phyloP scores from a whole-genome alignment of 768 basidiomycete species.

The Megacollybia marginata region DNA sequence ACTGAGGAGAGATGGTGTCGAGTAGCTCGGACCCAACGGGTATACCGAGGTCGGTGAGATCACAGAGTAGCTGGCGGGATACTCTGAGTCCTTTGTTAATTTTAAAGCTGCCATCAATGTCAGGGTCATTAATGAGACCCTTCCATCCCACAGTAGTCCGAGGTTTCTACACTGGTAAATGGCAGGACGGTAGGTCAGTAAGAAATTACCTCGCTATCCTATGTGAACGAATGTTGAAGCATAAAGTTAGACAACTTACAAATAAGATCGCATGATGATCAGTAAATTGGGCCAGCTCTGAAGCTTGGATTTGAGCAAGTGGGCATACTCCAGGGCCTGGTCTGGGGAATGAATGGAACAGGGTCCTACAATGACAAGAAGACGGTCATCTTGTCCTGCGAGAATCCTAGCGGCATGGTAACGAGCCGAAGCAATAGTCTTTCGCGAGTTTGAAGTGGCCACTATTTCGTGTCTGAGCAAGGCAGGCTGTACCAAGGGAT shows the following conservation, averaged over 20 bases:
- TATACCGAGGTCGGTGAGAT: conserved; percentile 82
- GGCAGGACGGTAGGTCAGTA: background rate
- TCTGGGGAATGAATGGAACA: conserved; percentile 90
- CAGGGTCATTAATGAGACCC: conserved; percentile 85
- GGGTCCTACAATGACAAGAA: conserved; percentile 91
- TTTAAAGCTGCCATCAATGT: conserved; percentile 88
- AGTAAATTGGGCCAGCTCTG: conserved; percentile 67
- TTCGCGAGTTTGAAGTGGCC: conserved; percentile 54
- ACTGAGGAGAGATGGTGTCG: conserved; percentile 79
- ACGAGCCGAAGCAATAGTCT: conserved; percentile 75
- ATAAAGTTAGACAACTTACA: conserved; percentile 46
- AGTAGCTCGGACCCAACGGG: conserved; percentile 94
- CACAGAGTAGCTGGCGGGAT: conserved; percentile 83
- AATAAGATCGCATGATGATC: conserved; percentile 96
- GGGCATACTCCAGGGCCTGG: conserved; percentile 80
- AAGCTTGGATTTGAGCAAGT: conserved; percentile 61
- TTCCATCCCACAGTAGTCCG: conserved; percentile 98
- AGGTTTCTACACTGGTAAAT: conserved; percentile 51
- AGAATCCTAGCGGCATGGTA: conserved; percentile 73
- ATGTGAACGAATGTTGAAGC: too few species aligned
- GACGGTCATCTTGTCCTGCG: conserved; percentile 75
- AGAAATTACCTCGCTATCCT: background rate
- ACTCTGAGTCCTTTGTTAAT: conserved; percentile 96
- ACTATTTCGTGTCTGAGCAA: conserved; percentile 83
- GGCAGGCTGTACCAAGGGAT: conserved; percentile 92